Conservation (phyloP, 495 filamentous ascomycete genomes). For the Pyronema domesticum region DNA sequence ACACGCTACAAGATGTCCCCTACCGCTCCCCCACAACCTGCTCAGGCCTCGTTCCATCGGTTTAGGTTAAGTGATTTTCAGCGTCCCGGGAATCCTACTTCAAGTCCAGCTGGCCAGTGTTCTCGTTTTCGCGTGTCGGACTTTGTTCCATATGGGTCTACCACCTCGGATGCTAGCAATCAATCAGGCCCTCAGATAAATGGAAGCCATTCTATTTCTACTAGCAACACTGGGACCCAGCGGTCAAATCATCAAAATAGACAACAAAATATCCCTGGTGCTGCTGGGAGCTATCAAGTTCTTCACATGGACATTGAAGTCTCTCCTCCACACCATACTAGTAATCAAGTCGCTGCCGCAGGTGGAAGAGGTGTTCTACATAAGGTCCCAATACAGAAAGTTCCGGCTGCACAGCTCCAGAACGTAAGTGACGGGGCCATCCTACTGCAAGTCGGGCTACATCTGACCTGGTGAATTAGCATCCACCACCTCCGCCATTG, state of each 20-base stretch:
- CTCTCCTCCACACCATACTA: constrained; percentile 18
- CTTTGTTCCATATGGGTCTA: constrained; percentile 21
- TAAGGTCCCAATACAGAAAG: constrained; percentile 10
- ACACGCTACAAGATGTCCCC: constrained; percentile 5
- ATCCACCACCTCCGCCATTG: neutral
- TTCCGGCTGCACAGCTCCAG: neutral
- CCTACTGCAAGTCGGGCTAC: neutral
- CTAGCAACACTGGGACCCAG: neutral
- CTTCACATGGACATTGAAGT: constrained; percentile 23
- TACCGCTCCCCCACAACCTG: constrained; percentile 2
- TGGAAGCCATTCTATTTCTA: neutral
- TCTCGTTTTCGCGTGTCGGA: constrained; percentile 23
- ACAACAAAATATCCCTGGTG: neutral
- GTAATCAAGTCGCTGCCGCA: constrained; percentile 15
- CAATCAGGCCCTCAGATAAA: neutral
- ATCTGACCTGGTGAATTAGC: neutral
- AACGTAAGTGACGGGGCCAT: neutral
- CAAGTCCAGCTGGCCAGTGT: constrained; percentile 20
- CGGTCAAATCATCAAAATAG: neutral
- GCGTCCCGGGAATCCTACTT: constrained; percentile 10
- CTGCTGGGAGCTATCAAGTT: constrained; percentile 17
- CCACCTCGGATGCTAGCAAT: neutral
- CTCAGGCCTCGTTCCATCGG: constrained; percentile 18
- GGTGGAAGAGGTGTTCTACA: constrained; percentile 19
- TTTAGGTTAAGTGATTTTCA: constrained; percentile 21